A percentile compares a stretch with the other conserved stretches of the same genome.
phyloP scores from a whole-genome alignment of 202 grass and related monocot genomes.

The Schoenoplectus triqueter region DNA sequence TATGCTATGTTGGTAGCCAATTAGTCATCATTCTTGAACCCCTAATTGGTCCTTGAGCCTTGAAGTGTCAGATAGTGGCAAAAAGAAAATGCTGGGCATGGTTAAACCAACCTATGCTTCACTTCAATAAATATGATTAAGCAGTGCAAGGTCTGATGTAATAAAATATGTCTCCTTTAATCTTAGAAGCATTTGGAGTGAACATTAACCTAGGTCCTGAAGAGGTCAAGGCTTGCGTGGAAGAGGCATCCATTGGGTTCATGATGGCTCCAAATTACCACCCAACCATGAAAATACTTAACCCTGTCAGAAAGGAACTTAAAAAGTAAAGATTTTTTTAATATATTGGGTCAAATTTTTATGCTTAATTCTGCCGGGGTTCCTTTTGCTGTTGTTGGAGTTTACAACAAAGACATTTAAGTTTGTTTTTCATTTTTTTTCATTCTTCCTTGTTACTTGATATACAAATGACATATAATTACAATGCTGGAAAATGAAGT shows the following conservation, averaged over 20 bases:
- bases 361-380: constrained; percentile 92
- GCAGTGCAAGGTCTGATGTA: constrained; percentile 56
- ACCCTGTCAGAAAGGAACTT: constrained; percentile 79
- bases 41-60: no score
- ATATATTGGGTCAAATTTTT: constrained; percentile 70
- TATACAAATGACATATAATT: constrained; percentile 21
- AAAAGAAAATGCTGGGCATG: no score
- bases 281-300: constrained; percentile 94
- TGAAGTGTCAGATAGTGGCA: no score
- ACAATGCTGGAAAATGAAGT: not conserved
- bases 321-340: constrained; percentile 95
- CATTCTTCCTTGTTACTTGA: not conserved
- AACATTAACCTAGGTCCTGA: constrained; percentile 84
- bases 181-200: constrained; percentile 76
- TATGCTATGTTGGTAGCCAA: no score
- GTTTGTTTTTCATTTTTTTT: constrained; percentile 29
- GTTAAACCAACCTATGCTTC: no score
- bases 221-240: constrained; percentile 72
- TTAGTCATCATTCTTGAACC: no score
- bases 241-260: constrained; percentile 87
- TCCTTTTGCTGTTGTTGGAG: constrained; percentile 90
- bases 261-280: constrained; percentile 99
- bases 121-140: constrained; percentile 28
- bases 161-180: constrained; percentile 50
- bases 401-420: constrained; percentile 91